Evolutionary conservation across 306 rosid species (phyloP), one percentile per base, ranked within the genome.

Genomic region (Canavalia ensiformis): DNA sequence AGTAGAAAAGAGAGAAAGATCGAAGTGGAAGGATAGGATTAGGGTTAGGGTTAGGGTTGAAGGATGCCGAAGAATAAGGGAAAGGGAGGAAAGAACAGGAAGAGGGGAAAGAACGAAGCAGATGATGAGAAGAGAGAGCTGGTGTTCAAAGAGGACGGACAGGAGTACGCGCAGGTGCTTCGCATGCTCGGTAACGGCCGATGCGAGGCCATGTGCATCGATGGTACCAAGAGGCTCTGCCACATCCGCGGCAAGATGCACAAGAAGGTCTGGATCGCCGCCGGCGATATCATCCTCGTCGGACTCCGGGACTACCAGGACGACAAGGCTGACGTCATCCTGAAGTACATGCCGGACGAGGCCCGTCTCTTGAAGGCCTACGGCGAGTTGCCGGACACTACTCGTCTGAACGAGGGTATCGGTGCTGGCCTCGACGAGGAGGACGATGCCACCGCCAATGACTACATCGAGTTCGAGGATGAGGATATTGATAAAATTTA

Each of bases 251-350:
- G 92, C 1, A 89, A 89, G 88, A 85, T 89, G 92, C 92, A 89
- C 89, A 89, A 89, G 83, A 89, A 89, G 82, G 92, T 89, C 0
- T 89, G 92, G 93, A 90, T 90, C 12, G 93, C 91, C 4, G 88
- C 91, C 8, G 93, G 91, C 0, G 93, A 89, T 54, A 89, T 89
- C 68, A 89, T 89, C 69, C 91, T 88, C 12, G 90, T 90, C 0
- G 93, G 93, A 0, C 90, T 88, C 68, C 74, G 91, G 0, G 93
- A 90, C 59, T 90, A 86, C 34, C 91, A 90, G 90, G 88, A 90
- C 6, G 93, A 90, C 68, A 90, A 90, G 74, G 93, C 93, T 68
- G 91, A 90, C 64, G 91, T 90, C 65, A 90, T 90, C 77, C 88
- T 88, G 75, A 90, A 88, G 84, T 90, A 90, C 78, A 88, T 86